Conservation (phyloP, 139 green algal genomes). For the Yamagishiella unicocca region DNA sequence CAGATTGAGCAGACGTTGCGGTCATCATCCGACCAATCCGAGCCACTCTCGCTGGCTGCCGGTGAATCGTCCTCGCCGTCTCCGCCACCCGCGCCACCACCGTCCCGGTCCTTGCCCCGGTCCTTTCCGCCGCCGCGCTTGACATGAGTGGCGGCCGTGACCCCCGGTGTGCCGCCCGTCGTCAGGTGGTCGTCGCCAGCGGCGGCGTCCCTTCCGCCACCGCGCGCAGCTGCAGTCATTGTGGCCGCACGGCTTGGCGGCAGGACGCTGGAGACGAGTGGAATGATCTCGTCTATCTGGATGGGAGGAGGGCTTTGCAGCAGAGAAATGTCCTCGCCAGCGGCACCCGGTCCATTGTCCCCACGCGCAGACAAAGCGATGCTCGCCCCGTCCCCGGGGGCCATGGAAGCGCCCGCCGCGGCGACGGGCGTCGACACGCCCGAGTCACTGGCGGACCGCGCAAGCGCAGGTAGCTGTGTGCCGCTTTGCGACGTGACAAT, state of each 20-base stretch:
- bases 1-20: constrained; percentile 63
- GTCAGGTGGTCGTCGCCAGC: background rate
- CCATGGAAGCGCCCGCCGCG: background rate
- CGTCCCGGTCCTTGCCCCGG: constrained; percentile 28
- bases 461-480: background rate
- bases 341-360: background rate
- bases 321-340: background rate
- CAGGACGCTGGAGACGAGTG: background rate
- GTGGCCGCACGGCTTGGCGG: background rate
- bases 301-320: background rate
- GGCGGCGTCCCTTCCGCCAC: background rate
- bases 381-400: background rate
- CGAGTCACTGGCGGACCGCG: constrained; percentile 26
- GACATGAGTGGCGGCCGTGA: background rate
- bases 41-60: constrained; percentile 28
- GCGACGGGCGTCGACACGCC: constrained; percentile 32
- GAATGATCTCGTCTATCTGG: constrained; percentile 23
- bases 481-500: background rate
- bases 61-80: constrained; percentile 34
- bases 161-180: background rate
- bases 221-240: background rate
- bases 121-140: constrained; percentile 13
- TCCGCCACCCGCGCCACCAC: background rate
- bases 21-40: constrained; percentile 52
- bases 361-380: too few species aligned